A percentile compares a stretch with the other conserved stretches of the same genome.
Conservation (phyloP, 495 filamentous ascomycete species). For the Penicillium coffeae region DNA sequence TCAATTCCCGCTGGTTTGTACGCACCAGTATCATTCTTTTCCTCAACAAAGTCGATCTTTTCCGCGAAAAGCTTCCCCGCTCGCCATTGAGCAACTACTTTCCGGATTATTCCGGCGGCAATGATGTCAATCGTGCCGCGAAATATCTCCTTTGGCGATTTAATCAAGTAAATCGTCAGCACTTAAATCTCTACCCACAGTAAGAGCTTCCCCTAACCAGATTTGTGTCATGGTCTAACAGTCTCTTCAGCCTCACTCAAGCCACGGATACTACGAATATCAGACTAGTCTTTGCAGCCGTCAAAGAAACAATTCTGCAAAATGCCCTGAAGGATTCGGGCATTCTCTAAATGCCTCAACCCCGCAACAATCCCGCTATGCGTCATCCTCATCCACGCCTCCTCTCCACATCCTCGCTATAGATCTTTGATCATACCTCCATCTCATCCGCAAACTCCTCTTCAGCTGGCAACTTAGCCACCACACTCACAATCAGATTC, state of each 20-base stretch:
- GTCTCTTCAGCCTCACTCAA: slow-evolving; percentile 74
- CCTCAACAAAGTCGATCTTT: slow-evolving; percentile 97
- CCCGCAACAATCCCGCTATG: not conserved
- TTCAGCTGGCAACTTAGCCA: slow-evolving; percentile 19
- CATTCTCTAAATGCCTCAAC: slow-evolving; percentile 59
- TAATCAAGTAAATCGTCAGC: slow-evolving; percentile 95
- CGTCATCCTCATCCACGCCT: slow-evolving; percentile 1
- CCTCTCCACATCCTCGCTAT: slow-evolving; percentile 8
- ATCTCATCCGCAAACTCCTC: not conserved
- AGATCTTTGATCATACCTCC: not conserved
- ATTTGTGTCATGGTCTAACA: slow-evolving; percentile 2
- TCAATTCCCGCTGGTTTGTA: slow-evolving; percentile 99
- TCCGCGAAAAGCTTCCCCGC: slow-evolving; percentile 86
- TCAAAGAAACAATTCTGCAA: slow-evolving; percentile 98
- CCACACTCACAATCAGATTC: no score
- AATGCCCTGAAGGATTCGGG: slow-evolving; percentile 97
- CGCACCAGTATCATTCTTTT: slow-evolving; percentile 97
- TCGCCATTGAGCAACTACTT: slow-evolving; percentile 92
- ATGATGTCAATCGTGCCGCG: slow-evolving; percentile 94
- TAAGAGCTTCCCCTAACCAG: slow-evolving; percentile 42
- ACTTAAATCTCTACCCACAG: slow-evolving; percentile 97
- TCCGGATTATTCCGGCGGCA: slow-evolving; percentile 94
- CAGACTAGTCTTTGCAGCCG: slow-evolving; percentile 92
- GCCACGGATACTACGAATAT: slow-evolving; percentile 98
- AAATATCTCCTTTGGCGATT: slow-evolving; percentile 98